Evolutionary conservation across 257 asterid genomes (phyloP), one percentile per base, ranked within the genome.

Genomic region (Lithospermum erythrorhizon): DNA sequence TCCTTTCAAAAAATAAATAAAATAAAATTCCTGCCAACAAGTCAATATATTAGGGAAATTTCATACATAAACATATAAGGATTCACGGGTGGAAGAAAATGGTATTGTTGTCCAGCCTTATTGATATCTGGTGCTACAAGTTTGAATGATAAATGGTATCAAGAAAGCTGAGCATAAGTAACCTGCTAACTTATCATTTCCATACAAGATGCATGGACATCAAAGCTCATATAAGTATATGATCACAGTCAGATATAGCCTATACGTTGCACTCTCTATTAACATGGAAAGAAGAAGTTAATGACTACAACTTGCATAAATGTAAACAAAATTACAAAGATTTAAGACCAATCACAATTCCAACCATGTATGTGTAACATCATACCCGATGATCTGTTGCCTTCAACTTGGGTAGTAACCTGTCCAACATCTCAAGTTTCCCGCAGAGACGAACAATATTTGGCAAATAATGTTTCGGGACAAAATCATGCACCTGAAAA

Each of bases 361-460:
- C 54, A 22, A 61, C 61, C 30, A 52, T 48, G 27, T 15, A 25
- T 37, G 29, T 2, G 47, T 58, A 53, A 60, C 24, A 24, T 55
- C 74, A 62, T 79, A 93, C 99, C 90, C 99, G 94, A 75, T 93
- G 99, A 73, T 89, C 96, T 68, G 99, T 93, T 69, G 95, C 97
- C 87, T 93, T 93, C 25, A 93, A 76, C 76, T 93, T 93, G 65
- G 99, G 99, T 65, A 93, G 74, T 70, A 93, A 71, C 24, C 99
- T 81, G 77, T 93, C 99, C 65, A 93, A 73, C 91, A 93, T 87
- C 89, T 93, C 99, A 79, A 93, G 99, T 87, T 93, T 93, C 80
- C 99, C 99, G 75, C 99, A 93, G 25, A 93, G 90, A 66, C 99
- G 85, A 70, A 93, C 73, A 64, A 86, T 3, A 61, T 70, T 80